Evolutionary conservation across 768 basidiomycete genomes (phyloP).

Genomic region (Xerocomellus amylosporus): DNA sequence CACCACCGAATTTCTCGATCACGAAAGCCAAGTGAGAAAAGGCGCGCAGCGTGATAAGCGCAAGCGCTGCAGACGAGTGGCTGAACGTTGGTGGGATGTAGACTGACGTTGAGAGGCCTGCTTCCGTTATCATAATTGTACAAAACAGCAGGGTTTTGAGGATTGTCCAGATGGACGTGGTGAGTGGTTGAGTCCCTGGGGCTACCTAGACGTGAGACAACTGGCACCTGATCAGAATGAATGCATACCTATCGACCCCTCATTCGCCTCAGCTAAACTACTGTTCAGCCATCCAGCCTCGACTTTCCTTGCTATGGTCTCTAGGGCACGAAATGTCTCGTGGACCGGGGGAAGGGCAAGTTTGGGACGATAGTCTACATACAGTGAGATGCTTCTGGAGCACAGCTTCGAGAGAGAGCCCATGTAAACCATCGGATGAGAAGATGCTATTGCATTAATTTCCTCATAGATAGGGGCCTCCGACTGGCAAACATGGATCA

Average conservation of each 20-base stretch:
- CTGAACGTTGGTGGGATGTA: slow-evolving; percentile 45
- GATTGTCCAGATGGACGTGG: slow-evolving; percentile 58
- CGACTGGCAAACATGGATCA: slow-evolving; percentile 21
- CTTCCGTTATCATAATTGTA: slow-evolving; percentile 65
- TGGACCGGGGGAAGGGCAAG: slow-evolving; percentile 27
- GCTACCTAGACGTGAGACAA: slow-evolving; percentile 31
- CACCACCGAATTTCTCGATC: slow-evolving; percentile 75
- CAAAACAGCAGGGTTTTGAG: slow-evolving; percentile 79
- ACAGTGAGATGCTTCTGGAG: slow-evolving; percentile 33
- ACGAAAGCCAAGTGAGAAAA: slow-evolving; percentile 73
- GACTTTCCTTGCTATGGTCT: slow-evolving; percentile 39
- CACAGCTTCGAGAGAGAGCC: slow-evolving; percentile 41
- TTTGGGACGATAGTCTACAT: slow-evolving; percentile 34
- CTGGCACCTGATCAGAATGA: slow-evolving; percentile 20
- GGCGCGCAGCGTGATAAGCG: slow-evolving; percentile 51
- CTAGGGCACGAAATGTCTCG: slow-evolving; percentile 29
- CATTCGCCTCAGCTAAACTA: slow-evolving; percentile 28
- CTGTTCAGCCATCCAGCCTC: slow-evolving; percentile 50
- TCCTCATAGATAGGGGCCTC: slow-evolving; percentile 36
- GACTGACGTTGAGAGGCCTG: slow-evolving; percentile 52
- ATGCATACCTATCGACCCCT: slow-evolving; percentile 33
- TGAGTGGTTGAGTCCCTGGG: slow-evolving; percentile 42
- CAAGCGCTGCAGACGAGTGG: slow-evolving; percentile 46
- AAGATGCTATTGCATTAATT: slow-evolving; percentile 34
- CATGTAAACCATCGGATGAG: slow-evolving; percentile 37